Evolutionary conservation across 2,329 filamentous ascomycete genomes (phyloP).

Genomic region (Fusarium sp.): DNA sequence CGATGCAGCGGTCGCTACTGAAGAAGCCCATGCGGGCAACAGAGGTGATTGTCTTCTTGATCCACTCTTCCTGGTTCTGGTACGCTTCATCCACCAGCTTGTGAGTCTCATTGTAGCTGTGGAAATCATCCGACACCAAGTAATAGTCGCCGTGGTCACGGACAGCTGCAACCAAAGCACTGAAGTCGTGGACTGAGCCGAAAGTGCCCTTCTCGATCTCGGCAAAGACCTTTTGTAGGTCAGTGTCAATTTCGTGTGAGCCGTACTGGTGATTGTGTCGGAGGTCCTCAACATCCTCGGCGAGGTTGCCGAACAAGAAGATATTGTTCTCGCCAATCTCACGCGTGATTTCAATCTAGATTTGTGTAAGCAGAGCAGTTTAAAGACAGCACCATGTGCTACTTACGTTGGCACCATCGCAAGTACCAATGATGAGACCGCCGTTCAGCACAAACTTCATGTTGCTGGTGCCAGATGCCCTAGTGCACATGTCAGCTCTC

Average conservation of each 20-base stretch:
- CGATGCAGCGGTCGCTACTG: slow-evolving; percentile 92
- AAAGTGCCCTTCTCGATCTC: slow-evolving; percentile 83
- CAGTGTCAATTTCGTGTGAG: slow-evolving; percentile 77
- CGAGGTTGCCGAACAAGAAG: slow-evolving; percentile 95
- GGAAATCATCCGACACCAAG: slow-evolving; percentile 96
- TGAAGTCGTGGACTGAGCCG: slow-evolving; percentile 80
- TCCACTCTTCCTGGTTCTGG: slow-evolving; percentile 90
- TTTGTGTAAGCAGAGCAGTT: slow-evolving; percentile 8
- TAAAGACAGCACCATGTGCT: not conserved
- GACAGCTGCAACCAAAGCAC: slow-evolving; percentile 84
- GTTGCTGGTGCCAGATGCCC: slow-evolving; percentile 87
- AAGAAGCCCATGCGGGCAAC: slow-evolving; percentile 98
- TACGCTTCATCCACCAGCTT: slow-evolving; percentile 91
- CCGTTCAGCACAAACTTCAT: slow-evolving; percentile 99
- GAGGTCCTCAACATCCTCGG: slow-evolving; percentile 96
- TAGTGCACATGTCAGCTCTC: slow-evolving; percentile 39
- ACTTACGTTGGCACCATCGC: slow-evolving; percentile 94
- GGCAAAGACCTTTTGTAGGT: slow-evolving; percentile 83
- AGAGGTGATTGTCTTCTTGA: slow-evolving; percentile 86
- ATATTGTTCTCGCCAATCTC: slow-evolving; percentile 98
- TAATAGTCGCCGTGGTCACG: slow-evolving; percentile 97
- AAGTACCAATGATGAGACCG: slow-evolving; percentile 96
- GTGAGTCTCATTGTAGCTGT: slow-evolving; percentile 92
- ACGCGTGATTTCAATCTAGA: slow-evolving; percentile 90
- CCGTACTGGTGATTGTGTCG: slow-evolving; percentile 90